Evolutionary conservation across 106 monocot genomes (phyloP), one percentile per base, ranked within the genome.

Genomic region (Apostasia shenzhenica): DNA sequence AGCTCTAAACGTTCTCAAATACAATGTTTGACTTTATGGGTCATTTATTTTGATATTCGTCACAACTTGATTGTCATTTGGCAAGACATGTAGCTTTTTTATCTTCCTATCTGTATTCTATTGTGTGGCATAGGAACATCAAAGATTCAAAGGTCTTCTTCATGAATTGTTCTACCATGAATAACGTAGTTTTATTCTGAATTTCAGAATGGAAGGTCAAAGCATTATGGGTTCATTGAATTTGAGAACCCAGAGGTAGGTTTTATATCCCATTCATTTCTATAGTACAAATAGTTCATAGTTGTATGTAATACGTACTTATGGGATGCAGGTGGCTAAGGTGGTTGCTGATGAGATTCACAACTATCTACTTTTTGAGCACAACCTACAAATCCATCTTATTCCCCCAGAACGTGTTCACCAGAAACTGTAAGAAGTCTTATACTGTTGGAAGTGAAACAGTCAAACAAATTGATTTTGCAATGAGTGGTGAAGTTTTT

Each of bases 311-410:
- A 66, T 59, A 47, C 42, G 57, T 56, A 7, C 12, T 65, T 6
- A 13, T 65, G 48, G 47, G 49, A 68, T 74, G 59, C 73, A 97
- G 95, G 97, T 99, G 40, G 97, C 97, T 45, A 92, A 87, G 77
- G 83, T 99, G 77, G 97, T 99, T n/a, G 97, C 97, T 72, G 77
- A 84, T 78, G 89, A 89, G 79, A 92, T 92, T 42, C 80, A 99
- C 61, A 82, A 82, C 69, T 99, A 99, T 69, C 83, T 92, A 70
- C 59, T 92, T 1, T 92, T 92, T 77, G 92, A 99, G 79, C 89
- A 92, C 62, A 86, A 76, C 12, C 87, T 97, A 56, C 89, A 92
- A 65, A 71, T 97, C 72, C 75, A 83, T 48, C 77, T 85, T 54
- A 66, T 99, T 67, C 92, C 92, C 9, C 81, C 81, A 59, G 89